Evolutionary conservation across 2,329 filamentous ascomycete species (phyloP).

Genomic region (Penicillium paneum): DNA sequence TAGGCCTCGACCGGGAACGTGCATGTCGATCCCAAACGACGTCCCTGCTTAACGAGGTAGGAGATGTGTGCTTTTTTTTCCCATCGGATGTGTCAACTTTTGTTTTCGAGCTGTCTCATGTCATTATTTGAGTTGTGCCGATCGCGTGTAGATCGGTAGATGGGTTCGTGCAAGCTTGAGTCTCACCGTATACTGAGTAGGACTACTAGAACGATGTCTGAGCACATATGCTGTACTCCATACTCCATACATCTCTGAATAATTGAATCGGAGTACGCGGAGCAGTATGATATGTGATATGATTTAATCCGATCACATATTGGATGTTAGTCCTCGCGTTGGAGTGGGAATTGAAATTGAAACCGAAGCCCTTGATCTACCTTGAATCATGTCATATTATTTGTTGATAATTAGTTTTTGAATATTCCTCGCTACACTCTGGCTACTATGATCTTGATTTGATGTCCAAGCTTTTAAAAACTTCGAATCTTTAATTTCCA

Average conservation of each 20-base stretch:
- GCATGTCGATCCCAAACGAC: not conserved
- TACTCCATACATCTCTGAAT: not conserved
- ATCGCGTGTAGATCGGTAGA: constrained; percentile 10
- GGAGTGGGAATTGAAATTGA: not conserved
- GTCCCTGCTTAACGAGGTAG: not conserved
- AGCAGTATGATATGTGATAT: not conserved
- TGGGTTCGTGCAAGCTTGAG: not conserved
- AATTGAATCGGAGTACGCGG: constrained; percentile 6
- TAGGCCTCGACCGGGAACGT: not conserved
- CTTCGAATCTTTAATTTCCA: constrained; percentile 19
- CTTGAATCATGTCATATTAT: not conserved
- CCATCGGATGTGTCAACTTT: constrained; percentile 17
- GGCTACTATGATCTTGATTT: not conserved
- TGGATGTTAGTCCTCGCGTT: not conserved
- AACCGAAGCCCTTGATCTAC: not conserved
- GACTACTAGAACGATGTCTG: not conserved
- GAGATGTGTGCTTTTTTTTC: not conserved
- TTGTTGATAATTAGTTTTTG: not conserved
- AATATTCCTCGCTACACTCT: not conserved
- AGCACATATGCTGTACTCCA: not conserved
- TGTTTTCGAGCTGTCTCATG: constrained; percentile 22
- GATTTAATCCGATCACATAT: not conserved
- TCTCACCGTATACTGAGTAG: not conserved
- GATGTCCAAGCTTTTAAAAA: not conserved
- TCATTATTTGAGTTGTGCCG: constrained; percentile 16